Evolutionary conservation across 305 asterid genomes (phyloP).

Genomic region (Striga hermonthica): DNA sequence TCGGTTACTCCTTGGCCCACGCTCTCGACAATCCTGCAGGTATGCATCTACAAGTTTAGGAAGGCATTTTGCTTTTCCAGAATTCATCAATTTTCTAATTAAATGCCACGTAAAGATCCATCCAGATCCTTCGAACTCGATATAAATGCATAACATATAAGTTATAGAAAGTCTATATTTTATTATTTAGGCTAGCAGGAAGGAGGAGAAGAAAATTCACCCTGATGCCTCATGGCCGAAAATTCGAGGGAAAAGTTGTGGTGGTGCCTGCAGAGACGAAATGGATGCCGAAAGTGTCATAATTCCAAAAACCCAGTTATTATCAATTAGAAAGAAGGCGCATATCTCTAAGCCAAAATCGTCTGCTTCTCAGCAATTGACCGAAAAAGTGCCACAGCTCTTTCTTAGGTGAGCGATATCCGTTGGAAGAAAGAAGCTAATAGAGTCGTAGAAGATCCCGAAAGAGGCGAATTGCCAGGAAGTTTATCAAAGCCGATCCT

Average conservation of each 20-base stretch:
- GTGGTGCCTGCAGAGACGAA: slow-evolving; percentile 60
- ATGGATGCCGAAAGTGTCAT: background rate
- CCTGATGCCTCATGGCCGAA: slow-evolving; percentile 99
- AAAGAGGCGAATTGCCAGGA: too few relatives aligned
- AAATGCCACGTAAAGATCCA: background rate
- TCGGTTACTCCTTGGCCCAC: slow-evolving; percentile 87
- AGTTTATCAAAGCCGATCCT: too few relatives aligned
- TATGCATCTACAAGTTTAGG: slow-evolving; percentile 19
- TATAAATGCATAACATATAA: too few relatives aligned
- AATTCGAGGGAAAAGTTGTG: slow-evolving; percentile 72
- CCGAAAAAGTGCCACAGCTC: too few relatives aligned
- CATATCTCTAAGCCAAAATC: too few relatives aligned
- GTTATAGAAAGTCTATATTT: too few relatives aligned
- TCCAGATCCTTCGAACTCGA: background rate
- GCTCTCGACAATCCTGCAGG: slow-evolving; percentile 83
- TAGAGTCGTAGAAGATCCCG: too few relatives aligned
- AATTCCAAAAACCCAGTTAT: background rate
- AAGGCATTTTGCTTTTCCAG: slow-evolving; percentile 3
- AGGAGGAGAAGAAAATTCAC: slow-evolving; percentile 38
- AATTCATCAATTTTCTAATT: slow-evolving; percentile 9
- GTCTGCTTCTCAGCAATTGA: too few relatives aligned
- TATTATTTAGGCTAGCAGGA: too few relatives aligned
- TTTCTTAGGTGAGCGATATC: too few relatives aligned
- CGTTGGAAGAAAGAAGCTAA: too few relatives aligned
- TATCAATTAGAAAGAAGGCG: background rate